Conservation (phyloP, 441 rosid species). For the Theobroma grandiflorum region DNA sequence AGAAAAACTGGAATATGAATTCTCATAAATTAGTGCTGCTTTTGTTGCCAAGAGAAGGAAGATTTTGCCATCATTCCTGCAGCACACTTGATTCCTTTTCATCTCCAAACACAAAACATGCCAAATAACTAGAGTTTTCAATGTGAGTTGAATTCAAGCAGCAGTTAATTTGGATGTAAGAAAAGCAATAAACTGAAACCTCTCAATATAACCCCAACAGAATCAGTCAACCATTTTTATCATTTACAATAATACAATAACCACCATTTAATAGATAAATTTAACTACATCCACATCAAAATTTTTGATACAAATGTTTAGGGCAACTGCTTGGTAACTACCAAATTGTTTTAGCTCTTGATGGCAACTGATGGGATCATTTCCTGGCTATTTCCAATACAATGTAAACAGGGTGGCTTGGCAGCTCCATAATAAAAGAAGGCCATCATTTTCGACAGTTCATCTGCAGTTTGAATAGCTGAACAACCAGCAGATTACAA, state of each 20-base stretch:
- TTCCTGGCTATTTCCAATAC: constrained; percentile 49
- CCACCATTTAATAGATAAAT: neutral
- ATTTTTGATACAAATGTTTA: neutral
- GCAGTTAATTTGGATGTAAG: neutral
- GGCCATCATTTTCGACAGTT: constrained; percentile 89
- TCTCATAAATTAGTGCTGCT: neutral
- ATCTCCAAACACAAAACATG: neutral
- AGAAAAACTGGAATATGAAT: neutral
- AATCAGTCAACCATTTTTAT: neutral
- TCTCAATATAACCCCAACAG: neutral
- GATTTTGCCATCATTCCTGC: neutral
- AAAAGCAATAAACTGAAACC: constrained; percentile 1
- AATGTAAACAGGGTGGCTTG: constrained; percentile 69
- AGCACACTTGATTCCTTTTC: neutral
- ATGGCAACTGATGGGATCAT: constrained; percentile 56
- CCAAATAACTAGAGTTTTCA: constrained; percentile 8
- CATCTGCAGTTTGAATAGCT: constrained; percentile 77
- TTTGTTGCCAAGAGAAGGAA: neutral
- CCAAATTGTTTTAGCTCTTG: constrained; percentile 20
- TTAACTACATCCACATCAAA: neutral
- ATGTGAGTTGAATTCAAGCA: neutral
- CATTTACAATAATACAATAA: constrained; percentile 1
- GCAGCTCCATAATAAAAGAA: constrained; percentile 93
- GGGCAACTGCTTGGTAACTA: neutral
- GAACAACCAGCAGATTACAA: constrained; percentile 35